Base-by-base conservation (phyloP, 1,139 yeast genomes). In the Wickerhamomyces sp. region DNA sequence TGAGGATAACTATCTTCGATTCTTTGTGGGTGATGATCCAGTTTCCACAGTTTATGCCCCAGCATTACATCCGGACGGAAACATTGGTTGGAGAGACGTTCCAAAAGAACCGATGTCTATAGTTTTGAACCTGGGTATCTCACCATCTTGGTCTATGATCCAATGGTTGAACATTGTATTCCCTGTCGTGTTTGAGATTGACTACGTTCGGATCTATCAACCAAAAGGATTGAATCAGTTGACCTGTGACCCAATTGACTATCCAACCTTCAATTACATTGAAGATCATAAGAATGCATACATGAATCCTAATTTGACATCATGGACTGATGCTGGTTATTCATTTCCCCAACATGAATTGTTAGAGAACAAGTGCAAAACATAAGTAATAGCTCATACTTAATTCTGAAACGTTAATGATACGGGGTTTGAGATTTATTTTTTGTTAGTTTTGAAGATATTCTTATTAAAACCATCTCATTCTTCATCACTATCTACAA, bases 61-160 rank as follows among this genome's bases (percentile, higher is more conserved):
- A 29, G 70, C 79, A 4, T 58, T 75, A 29, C 68, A 68, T 36
- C 82, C 83, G 8, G 69, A 71, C 51, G 84, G 84, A 41, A 77
- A 77, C 51, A 54, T 77, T 40, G 80, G 70, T n/a, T 72, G 75
- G 75, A 66, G 84, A 58, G 51, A 67, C 39, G 61, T 77, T 29
- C 62, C 80, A 2, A 75, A 75, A 47, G 84, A 77, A 50, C 84
- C 84, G 44, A 75, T 77, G 83, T 63, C 78, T 5, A 62, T 77
- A 40, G 52, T 77, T 44, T 47, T 75, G 62, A 76, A 76, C 51
- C 54, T 75, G 51, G 83, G 81, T 59, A 52, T 75, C 23, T 75
- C 81, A 2, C 72, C 72, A 45, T 72, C 65, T 46, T 76, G 82
- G 82, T 79, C 81, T 5, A 72, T 70, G 52, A 75, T 76, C 34